These are phyloP conservation scores for Hyphochytrium catenoides DNA, from an alignment of 352 stramenopile species.

Conservation along the genomic window DNA sequence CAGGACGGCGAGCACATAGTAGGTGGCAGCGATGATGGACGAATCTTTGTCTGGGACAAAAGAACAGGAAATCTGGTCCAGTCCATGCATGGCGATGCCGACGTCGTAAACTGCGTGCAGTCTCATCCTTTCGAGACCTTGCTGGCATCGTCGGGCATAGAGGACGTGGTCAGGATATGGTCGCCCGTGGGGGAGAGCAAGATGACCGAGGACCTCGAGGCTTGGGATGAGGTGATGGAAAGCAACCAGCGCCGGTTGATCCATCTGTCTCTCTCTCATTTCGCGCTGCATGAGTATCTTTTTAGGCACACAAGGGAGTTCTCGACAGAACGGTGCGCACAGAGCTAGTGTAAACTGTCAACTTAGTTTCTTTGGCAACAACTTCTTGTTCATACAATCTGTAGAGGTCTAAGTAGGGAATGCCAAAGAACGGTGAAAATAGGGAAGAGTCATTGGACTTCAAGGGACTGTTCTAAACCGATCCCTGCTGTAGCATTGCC, in stretches of 20 bases:
- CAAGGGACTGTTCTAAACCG: conserved; percentile 43
- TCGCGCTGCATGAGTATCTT: too few species aligned
- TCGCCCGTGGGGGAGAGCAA: conserved; percentile 21
- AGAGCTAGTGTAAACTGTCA: too few species aligned
- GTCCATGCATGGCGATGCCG: conserved; percentile 43
- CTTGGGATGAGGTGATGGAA: conserved; percentile 22
- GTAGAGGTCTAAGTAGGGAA: too few species aligned
- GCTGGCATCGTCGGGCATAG: conserved; percentile 50
- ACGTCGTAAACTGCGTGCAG: conserved; percentile 69
- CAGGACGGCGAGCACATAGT: conserved; percentile 59
- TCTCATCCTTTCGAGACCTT: conserved; percentile 42
- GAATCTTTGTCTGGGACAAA: conserved; percentile 59
- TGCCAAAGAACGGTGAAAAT: too few species aligned
- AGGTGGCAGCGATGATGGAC: conserved; percentile 54
- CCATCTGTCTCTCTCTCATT: neutral
- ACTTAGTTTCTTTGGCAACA: too few species aligned
- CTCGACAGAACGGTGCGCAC: too few species aligned
- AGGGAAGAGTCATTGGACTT: too few species aligned
- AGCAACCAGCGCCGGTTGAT: conserved; percentile 38
- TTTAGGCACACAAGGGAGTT: too few species aligned
- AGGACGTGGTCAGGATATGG: conserved; percentile 51
- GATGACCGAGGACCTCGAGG: conserved; percentile 16
- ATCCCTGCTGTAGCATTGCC: conserved; percentile 88
- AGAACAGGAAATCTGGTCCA: conserved; percentile 43
- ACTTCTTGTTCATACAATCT: too few species aligned